Percentiles rank a stretch among this genome's conserved stretches.
phyloP scores from a whole-genome alignment of 208 protist genomes.

The Vickermania spadyakhi region DNA sequence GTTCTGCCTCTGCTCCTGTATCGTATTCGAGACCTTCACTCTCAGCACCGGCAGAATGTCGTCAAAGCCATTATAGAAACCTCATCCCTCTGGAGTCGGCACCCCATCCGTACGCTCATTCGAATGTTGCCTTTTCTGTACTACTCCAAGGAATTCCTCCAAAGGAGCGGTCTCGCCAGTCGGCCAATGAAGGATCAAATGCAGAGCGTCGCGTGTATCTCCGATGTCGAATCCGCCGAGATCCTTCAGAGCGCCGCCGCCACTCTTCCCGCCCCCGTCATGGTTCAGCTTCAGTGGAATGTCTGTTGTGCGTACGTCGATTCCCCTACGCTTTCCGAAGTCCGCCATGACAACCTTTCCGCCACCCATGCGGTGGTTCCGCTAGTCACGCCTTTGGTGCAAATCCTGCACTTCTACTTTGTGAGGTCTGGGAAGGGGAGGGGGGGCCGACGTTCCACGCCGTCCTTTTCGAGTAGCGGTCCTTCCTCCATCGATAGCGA shows the following conservation, averaged over 20 bases:
- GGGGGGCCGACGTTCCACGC: background rate
- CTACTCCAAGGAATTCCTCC: background rate
- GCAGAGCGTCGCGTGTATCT: background rate
- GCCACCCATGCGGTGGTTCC: background rate
- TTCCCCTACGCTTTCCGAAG: background rate
- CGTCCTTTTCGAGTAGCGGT: too few species aligned
- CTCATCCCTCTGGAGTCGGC: background rate
- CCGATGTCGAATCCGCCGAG: background rate
- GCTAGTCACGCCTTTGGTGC: background rate
- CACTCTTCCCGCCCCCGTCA: background rate
- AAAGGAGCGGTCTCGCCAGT: background rate
- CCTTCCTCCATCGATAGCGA: too few species aligned
- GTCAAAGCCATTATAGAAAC: background rate
- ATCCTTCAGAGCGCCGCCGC: background rate
- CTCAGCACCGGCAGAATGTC: slow-evolving; percentile 1
- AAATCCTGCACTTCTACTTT: background rate
- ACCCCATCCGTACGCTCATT: background rate
- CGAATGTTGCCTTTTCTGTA: background rate
- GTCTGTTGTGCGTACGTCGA: background rate
- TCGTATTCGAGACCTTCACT: slow-evolving; percentile 4
- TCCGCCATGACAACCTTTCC: background rate
- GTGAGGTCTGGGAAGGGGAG: background rate
- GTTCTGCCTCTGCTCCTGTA: slow-evolving; percentile 12
- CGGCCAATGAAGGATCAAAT: background rate
- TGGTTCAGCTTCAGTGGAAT: background rate